Percentiles rank a stretch among this genome's conserved stretches.
phyloP scores from a whole-genome alignment of 257 asterid genomes.

The Fraxinus americana region DNA sequence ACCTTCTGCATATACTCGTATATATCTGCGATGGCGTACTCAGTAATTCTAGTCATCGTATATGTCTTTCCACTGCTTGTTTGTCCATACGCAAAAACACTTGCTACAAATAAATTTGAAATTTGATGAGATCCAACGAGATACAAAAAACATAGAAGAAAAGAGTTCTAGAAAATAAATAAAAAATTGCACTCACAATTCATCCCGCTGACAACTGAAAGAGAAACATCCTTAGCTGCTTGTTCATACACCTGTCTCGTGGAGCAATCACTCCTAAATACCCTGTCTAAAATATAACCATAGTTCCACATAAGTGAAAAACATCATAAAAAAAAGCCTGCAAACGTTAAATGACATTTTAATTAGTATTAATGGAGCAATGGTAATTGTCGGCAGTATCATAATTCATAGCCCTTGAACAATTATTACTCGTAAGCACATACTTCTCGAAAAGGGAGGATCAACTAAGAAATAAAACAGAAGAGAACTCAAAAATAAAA shows the following conservation, averaged over 20 bases:
- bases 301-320: slow-evolving; percentile 1
- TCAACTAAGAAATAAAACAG: too few species aligned
- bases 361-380: not conserved
- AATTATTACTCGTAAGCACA: too few species aligned
- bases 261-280: slow-evolving; percentile 67
- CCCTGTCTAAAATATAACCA: slow-evolving; percentile 59
- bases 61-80: slow-evolving; percentile 98
- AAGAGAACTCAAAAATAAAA: too few species aligned
- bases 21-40: slow-evolving; percentile 81
- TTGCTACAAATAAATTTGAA: slow-evolving; percentile 52
- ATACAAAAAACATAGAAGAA: slow-evolving; percentile 1
- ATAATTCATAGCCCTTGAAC: slow-evolving; percentile 1
- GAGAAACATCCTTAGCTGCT: slow-evolving; percentile 88
- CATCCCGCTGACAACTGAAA: slow-evolving; percentile 80
- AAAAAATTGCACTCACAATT: slow-evolving; percentile 58
- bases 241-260: slow-evolving; percentile 86
- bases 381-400: slow-evolving; percentile 4
- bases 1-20: slow-evolving; percentile 81
- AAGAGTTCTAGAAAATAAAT: not conserved
- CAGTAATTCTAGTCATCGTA: slow-evolving; percentile 91
- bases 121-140: not conserved
- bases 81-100: slow-evolving; percentile 95
- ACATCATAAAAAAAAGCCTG: too few species aligned
- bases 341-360: too few species aligned
- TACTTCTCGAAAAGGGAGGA: too few species aligned